A percentile compares a stretch with the other conserved stretches of the same genome.
phyloP scores from a whole-genome alignment of 805 yeast genomes.

The Zygotorulaspora florentina region DNA sequence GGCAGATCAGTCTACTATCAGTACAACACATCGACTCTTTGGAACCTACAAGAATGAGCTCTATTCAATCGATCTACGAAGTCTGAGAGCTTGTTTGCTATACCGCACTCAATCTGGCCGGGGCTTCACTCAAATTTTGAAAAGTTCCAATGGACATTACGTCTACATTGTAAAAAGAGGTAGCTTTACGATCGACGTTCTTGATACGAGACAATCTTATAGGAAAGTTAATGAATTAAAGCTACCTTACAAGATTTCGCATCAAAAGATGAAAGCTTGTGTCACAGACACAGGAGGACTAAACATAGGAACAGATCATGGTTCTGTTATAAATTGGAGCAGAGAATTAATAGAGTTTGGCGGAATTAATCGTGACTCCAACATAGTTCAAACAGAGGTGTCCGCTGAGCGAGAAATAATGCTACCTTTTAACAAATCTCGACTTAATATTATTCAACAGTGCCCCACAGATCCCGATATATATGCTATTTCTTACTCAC shows the following conservation, averaged over 20 bases:
- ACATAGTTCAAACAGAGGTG: neutral
- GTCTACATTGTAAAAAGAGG: slow-evolving; percentile 35
- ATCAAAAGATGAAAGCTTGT: slow-evolving; percentile 26
- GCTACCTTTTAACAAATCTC: slow-evolving; percentile 1
- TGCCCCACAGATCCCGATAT: slow-evolving; percentile 19
- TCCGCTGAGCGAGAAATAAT: neutral
- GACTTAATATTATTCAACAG: slow-evolving; percentile 19
- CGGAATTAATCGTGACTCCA: slow-evolving; percentile 15
- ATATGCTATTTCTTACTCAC: slow-evolving; percentile 21
- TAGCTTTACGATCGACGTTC: slow-evolving; percentile 28
- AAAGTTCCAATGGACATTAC: slow-evolving; percentile 37
- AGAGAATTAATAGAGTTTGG: slow-evolving; percentile 29
- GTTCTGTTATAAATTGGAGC: slow-evolving; percentile 24
- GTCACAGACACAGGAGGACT: slow-evolving; percentile 21
- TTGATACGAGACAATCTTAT: slow-evolving; percentile 33
- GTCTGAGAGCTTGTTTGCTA: neutral
- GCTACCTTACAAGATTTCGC: slow-evolving; percentile 22
- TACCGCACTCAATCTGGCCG: slow-evolving; percentile 18
- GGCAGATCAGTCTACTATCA: neutral
- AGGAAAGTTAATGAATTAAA: slow-evolving; percentile 14
- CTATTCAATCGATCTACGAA: slow-evolving; percentile 24
- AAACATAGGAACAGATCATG: slow-evolving; percentile 24
- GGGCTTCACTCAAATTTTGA: slow-evolving; percentile 37
- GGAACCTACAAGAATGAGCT: slow-evolving; percentile 34
- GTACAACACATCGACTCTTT: slow-evolving; percentile 7